These are phyloP conservation scores for Rhizoctonia solani DNA, from an alignment of 1,284 basidiomycete genomes.

Conservation along the genomic window DNA sequence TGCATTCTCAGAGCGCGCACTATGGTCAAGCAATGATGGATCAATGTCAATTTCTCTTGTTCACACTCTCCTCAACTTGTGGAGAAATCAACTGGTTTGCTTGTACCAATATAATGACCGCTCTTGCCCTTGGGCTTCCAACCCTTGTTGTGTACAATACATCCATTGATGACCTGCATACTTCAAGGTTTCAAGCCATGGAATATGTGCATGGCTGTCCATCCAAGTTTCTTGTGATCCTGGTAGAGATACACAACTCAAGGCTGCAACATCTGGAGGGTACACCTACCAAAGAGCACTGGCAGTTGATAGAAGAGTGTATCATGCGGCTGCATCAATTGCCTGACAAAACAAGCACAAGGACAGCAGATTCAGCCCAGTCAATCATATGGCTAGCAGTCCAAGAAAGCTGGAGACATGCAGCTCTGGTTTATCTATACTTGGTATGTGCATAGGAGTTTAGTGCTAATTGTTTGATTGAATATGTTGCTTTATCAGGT, in stretches of 20 bases:
- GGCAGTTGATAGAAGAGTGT: background rate
- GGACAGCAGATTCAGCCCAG: background rate
- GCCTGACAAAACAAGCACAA: background rate
- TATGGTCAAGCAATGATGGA: background rate
- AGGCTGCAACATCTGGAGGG: background rate
- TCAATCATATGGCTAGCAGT: background rate
- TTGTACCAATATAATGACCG: background rate
- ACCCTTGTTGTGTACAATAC: slow-evolving; percentile 21
- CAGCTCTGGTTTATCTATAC: too few species aligned
- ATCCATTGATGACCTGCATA: background rate
- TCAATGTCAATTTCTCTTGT: background rate
- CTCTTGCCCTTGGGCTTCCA: too few species aligned
- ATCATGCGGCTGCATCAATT: background rate
- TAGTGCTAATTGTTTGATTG: background rate
- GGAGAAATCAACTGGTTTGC: background rate
- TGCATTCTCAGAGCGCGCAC: background rate
- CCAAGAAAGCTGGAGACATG: too few species aligned
- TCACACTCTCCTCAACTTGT: background rate
- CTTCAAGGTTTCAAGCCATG: background rate
- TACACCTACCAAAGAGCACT: too few species aligned
- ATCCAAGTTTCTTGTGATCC: background rate
- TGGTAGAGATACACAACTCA: too few species aligned
- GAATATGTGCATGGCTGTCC: slow-evolving; percentile 11
- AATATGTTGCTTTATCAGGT: background rate
- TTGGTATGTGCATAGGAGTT: slow-evolving; percentile 7